A percentile compares a stretch with the other conserved stretches of the same genome.
Conservation (phyloP, 129 eudicot genomes). For the Arctium minus region DNA sequence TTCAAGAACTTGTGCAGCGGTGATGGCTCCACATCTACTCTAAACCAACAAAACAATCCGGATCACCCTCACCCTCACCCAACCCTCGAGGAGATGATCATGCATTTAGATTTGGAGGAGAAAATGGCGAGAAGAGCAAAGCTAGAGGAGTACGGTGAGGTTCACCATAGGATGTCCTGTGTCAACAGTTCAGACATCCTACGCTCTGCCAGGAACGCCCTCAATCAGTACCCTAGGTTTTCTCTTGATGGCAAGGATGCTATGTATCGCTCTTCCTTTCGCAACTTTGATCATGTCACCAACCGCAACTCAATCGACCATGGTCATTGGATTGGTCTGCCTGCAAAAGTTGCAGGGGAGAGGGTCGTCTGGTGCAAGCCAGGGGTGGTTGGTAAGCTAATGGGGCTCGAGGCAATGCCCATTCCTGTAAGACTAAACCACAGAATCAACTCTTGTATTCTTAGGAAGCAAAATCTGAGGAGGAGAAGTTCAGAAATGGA, state of each 20-base stretch:
- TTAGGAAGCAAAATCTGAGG: slow-evolving; percentile 41
- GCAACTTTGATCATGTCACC: slow-evolving; percentile 19
- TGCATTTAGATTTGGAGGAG: slow-evolving; percentile 70
- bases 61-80: slow-evolving; percentile 21
- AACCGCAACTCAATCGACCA: neutral
- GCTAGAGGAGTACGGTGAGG: slow-evolving; percentile 17
- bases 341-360: slow-evolving; percentile 73
- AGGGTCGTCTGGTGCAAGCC: slow-evolving; percentile 93
- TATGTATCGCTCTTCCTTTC: slow-evolving; percentile 85
- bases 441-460: slow-evolving; percentile 27
- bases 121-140: slow-evolving; percentile 42
- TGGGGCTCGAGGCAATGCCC: slow-evolving; percentile 96
- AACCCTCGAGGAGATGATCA: slow-evolving; percentile 88
- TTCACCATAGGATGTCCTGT: slow-evolving; percentile 76
- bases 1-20: slow-evolving; percentile 61
- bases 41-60: slow-evolving; percentile 44
- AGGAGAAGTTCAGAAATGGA: slow-evolving; percentile 36
- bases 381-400: slow-evolving; percentile 73
- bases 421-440: slow-evolving; percentile 48
- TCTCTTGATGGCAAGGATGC: slow-evolving; percentile 92
- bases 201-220: slow-evolving; percentile 81
- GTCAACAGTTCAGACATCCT: slow-evolving; percentile 88
- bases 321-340: slow-evolving; percentile 28
- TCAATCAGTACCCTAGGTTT: slow-evolving; percentile 91
- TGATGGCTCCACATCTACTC: slow-evolving; percentile 75